phyloP scores from a whole-genome alignment of 2,329 filamentous ascomycete species.

The Phyllosticta citriasiana region DNA sequence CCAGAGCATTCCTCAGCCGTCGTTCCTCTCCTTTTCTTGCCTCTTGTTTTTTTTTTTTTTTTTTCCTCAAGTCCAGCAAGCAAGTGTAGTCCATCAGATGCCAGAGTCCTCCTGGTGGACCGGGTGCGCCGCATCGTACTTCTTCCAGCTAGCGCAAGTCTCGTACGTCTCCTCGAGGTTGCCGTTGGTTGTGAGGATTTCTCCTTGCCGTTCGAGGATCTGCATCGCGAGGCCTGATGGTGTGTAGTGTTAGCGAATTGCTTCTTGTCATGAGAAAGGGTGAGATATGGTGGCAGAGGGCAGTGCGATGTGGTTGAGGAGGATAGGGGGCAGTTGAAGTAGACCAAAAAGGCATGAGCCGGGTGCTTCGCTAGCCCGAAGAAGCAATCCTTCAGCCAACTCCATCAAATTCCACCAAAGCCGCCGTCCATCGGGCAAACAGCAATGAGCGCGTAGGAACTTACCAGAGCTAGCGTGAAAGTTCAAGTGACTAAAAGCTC shows the following conservation, averaged over 20 bases:
- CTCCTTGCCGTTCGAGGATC: constrained; percentile 21
- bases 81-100: background rate
- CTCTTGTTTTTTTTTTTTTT: too few relatives aligned
- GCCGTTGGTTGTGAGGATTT: constrained; percentile 14
- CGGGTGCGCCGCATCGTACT: constrained; percentile 2
- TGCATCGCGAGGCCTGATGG: constrained; percentile 22
- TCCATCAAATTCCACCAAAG: background rate
- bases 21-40: too few relatives aligned
- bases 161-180: constrained; percentile 1
- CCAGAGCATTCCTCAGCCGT: too few relatives aligned
- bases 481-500: constrained; percentile 19
- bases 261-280: too few relatives aligned
- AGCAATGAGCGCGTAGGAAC: background rate
- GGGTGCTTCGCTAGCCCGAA: background rate
- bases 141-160: constrained; percentile 2
- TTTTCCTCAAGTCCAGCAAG: too few relatives aligned
- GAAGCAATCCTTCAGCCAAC: background rate
- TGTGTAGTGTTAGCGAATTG: background rate
- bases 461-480: constrained; percentile 24
- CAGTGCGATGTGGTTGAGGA: too few relatives aligned
- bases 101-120: constrained; percentile 9
- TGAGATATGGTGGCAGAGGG: too few relatives aligned
- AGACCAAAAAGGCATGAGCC: background rate
- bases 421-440: background rate
- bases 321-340: background rate